Evolutionary conservation across 1,284 basidiomycete genomes (phyloP), one percentile per base, ranked within the genome.

Genomic region (Crepidotus sp.): DNA sequence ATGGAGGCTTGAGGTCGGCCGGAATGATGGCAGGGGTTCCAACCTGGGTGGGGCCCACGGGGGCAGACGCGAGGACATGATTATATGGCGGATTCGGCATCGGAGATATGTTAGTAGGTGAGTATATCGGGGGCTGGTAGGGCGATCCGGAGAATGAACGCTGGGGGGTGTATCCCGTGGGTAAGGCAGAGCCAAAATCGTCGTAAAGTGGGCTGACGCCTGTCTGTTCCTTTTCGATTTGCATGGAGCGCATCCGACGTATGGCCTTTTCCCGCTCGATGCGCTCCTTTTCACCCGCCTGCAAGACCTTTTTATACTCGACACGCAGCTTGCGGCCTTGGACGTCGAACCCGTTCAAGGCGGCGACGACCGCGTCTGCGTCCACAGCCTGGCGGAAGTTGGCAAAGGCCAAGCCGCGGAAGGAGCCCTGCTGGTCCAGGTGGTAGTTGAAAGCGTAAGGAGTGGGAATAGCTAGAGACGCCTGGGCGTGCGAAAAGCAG

Each of bases 361-460:
- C 95, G 22, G 81, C 92, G 1, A 98, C 95, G 47, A 97, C 94
- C 4, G 91, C 87, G 58, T 95, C 93, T 0, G 96, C 95, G 59
- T 99, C 96, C 3, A 71, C 75, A 2, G 92, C 69, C 54, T 88
- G 84, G 46, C 93, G 83, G 67, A 98, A 99, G 66, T 99, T 99
- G 59, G 96, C 95, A 67, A 99, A 99, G 2, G 96, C 96, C 41
- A 99, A 69, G 14, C 96, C 96, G 50, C 96, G 86, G 75, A 99
- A 99, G 30, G 92, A 84, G 56, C 95, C 90, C 54, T 85, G 82
- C 58, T 91, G 88, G 65, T 96, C 93, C 59, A 93, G 81, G 62
- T 97, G 93, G 61, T 96, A 96, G 66, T 98, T 99, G 79, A 99
- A 99, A 17, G 96, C 96, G 63, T 98, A 98, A n/a, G 96, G 96